These are phyloP conservation scores for Corynascus novoguineensis DNA, from an alignment of 495 filamentous ascomycete genomes.

Conservation along the genomic window DNA sequence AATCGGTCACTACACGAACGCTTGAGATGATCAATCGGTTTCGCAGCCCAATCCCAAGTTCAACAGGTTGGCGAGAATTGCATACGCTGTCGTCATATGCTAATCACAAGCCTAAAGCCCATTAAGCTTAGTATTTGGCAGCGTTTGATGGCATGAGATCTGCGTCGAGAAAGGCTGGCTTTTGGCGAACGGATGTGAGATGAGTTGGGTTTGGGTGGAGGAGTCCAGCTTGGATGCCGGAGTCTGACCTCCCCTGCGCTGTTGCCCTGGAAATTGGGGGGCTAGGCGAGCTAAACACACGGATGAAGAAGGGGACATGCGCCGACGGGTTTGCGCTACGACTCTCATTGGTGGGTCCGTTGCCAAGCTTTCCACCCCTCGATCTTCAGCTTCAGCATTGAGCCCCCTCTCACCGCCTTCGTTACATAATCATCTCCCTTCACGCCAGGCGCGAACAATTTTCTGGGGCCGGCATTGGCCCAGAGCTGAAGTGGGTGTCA, in stretches of 20 bases:
- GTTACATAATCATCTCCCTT: conserved; percentile 22
- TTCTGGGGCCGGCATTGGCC: conserved; percentile 16
- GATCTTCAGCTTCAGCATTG: too few species aligned
- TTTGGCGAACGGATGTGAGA: background rate
- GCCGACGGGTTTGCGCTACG: conserved; percentile 15
- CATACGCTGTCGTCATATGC: background rate
- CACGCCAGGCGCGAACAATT: conserved; percentile 21
- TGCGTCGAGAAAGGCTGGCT: background rate
- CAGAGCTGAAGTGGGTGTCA: conserved; percentile 8
- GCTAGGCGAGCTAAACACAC: conserved; percentile 22
- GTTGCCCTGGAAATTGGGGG: conserved; percentile 32
- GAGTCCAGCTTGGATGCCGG: background rate
- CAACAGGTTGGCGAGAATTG: background rate
- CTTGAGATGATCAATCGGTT: background rate
- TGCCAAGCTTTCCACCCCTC: background rate
- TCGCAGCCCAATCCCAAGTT: background rate
- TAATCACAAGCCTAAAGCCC: background rate
- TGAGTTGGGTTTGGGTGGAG: background rate
- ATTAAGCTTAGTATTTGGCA: background rate
- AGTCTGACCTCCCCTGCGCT: background rate
- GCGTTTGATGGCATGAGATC: background rate
- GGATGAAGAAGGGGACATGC: conserved; percentile 9
- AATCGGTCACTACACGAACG: conserved; percentile 5
- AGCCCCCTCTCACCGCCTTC: conserved; percentile 8
- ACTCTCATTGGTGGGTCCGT: background rate